Base-by-base conservation (phyloP, 768 basidiomycete species). In the Lanmaoa pseudosensibilis region DNA sequence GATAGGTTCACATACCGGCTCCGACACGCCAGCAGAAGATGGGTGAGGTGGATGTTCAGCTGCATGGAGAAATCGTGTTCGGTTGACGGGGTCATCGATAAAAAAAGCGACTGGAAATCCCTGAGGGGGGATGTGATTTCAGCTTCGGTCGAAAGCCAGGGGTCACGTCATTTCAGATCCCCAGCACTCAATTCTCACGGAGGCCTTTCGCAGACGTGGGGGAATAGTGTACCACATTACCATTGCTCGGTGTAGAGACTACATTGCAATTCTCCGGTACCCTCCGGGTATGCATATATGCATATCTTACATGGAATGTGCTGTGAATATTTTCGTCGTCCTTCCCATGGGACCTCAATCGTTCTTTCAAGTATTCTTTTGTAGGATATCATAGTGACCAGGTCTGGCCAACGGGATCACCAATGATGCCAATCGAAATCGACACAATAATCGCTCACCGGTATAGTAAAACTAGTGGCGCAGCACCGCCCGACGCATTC, bases 301-400 rank as follows among this genome's bases (percentile, higher is more conserved):
- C 44, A 47, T 50, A 55, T 56, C 39, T 52, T 49, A 60, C 60
- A 56, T 54, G 63, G 45, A 49, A 51, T 51, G 55, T 32, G 38
- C 40, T 10, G 41, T 38, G n/a, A 46, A 25, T 50, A 47, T 33
- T n/a, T 33, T n/a, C 16, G 52, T 27, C 16, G 23, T 25, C 33
- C 41, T 50, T 40, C 33, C 2, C 19, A 36, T 12, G 0, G 2
- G 19, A 46, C 43, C 15, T 33, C 9, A 27, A 21, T 47, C 39
- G 4, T 21, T 39, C 16, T 52, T 51, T 63, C 52, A 67, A 32
- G 23, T 38, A 0, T n/a, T 32, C 50, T 51, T 68, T 34, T 68
- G 61, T 12, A 71, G 44, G 48, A 94, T 87, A 73, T 95, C 93
- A 71, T 91, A 95, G 69, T 95, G 93, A 10, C 93, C 92, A 19